phyloP scores from a whole-genome alignment of 2,329 filamentous ascomycete genomes.

The Exophiala spinifera region DNA sequence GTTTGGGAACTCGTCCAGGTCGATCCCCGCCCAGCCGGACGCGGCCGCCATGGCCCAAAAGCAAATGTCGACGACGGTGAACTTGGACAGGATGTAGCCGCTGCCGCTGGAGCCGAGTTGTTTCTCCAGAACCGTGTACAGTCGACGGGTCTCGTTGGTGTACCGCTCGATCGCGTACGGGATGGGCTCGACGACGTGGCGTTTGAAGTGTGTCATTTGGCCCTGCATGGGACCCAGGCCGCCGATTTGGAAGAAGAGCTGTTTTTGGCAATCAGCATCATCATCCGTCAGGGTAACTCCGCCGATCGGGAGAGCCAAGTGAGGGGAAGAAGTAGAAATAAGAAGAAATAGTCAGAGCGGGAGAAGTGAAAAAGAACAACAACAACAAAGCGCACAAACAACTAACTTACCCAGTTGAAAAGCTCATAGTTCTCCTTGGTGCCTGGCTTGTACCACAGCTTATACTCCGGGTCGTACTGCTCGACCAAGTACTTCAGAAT shows the following conservation, averaged over 20 bases:
- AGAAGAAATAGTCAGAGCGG: too few relatives aligned
- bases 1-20: slow-evolving; percentile 70
- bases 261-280: too few relatives aligned
- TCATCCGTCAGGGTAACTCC: too few relatives aligned
- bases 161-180: slow-evolving; percentile 79
- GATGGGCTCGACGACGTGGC: slow-evolving; percentile 78
- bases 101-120: slow-evolving; percentile 56
- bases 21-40: slow-evolving; percentile 59
- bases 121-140: slow-evolving; percentile 73
- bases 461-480: slow-evolving; percentile 80
- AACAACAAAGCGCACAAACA: too few relatives aligned
- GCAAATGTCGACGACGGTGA: slow-evolving; percentile 66
- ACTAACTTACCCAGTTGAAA: slow-evolving; percentile 77
- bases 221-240: slow-evolving; percentile 71
- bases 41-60: slow-evolving; percentile 64
- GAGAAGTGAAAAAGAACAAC: too few relatives aligned
- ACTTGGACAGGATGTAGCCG: slow-evolving; percentile 53
- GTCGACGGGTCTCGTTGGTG: slow-evolving; percentile 72
- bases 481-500: slow-evolving; percentile 82
- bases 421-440: slow-evolving; percentile 73
- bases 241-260: slow-evolving; percentile 72
- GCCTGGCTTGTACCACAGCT: slow-evolving; percentile 73
- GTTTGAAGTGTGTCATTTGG: slow-evolving; percentile 77
- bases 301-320: too few relatives aligned
- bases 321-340: too few relatives aligned